Base-by-base conservation (phyloP, 148 eudicot species). In the Selenicereus undatus region DNA sequence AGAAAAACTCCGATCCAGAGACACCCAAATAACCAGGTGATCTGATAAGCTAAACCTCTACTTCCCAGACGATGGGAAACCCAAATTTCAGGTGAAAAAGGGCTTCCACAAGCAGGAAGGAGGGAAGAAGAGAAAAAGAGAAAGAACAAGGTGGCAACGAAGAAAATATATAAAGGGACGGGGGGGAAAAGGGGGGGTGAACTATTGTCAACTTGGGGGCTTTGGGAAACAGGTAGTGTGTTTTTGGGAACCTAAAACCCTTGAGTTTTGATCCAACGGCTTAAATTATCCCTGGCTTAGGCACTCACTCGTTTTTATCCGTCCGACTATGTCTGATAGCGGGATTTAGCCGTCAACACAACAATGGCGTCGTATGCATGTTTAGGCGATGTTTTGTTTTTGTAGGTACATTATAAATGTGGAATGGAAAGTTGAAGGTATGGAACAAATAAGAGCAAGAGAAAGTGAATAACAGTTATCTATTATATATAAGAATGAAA, bases 11-110 rank as follows among this genome's bases (percentile, higher is more conserved):
- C 32, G 58, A 74, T 74, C 58, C 32, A 45, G 10, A 48, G 48
- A 24, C 32, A 42, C 76, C 10, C 2, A 72, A 11, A 21, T 3
- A 9, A 72, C 8, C 22, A 72, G 42, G 24, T 35, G 27, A 21
- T 72, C 45, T 5, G 24, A 32, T 39, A 20, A 43, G 16, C 35
- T 1, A 51, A 24, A 27, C 24, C 18, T 43, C 22, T 73, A 22
- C 27, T 75, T 45, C 64, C 64, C 77, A 75, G 39, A 75, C 27
- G 64, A 12, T 75, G 77, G 62, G 54, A 75, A 51, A 74, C 76
- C 76, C 12, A 35, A 29, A 35, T 42, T 42, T 70, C 36, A 70
- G 21, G 73, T 70, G 48, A 71, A 71, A 71, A 71, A 10, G 24
- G 74, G 43, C 5, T 72, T 72, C 42, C 75, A 35, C 43, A 36